Conservation (phyloP, 768 basidiomycete genomes). For the Rhodotorula babjevae region DNA sequence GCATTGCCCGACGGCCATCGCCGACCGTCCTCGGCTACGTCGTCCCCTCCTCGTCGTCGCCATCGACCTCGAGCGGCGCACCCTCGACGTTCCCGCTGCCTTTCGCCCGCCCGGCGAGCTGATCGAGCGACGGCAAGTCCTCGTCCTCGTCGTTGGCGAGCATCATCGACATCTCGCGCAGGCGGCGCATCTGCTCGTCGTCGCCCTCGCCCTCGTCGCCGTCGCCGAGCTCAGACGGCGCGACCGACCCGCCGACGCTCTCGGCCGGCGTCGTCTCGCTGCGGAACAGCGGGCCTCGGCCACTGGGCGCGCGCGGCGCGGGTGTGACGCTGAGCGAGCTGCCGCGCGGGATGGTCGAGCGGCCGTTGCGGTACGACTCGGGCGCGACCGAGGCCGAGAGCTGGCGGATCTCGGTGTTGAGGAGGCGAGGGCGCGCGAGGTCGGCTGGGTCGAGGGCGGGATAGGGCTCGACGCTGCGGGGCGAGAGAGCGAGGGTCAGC, state of each 20-base stretch:
- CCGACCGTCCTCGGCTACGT: too few relatives aligned
- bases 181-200: conserved; percentile 7
- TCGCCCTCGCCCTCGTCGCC: not conserved
- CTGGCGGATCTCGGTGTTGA: conserved; percentile 25
- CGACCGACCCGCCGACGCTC: conserved; percentile 1
- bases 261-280: not conserved
- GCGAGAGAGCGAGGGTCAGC: not conserved
- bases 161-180: conserved; percentile 8
- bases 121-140: not conserved
- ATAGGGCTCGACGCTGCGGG: conserved; percentile 35
- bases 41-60: not conserved
- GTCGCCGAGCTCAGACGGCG: not conserved
- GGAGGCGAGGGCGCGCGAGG: not conserved
- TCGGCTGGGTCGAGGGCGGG: conserved; percentile 6
- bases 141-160: not conserved
- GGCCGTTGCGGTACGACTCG: not conserved
- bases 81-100: not conserved
- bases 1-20: too few relatives aligned
- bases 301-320: not conserved
- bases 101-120: not conserved
- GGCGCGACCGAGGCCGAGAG: conserved; percentile 24
- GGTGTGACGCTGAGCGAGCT: conserved; percentile 16
- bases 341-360: not conserved
- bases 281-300: conserved; percentile 12
- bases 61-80: not conserved